Conservation (phyloP, 306 rosid genomes). For the Argentina anserina region DNA sequence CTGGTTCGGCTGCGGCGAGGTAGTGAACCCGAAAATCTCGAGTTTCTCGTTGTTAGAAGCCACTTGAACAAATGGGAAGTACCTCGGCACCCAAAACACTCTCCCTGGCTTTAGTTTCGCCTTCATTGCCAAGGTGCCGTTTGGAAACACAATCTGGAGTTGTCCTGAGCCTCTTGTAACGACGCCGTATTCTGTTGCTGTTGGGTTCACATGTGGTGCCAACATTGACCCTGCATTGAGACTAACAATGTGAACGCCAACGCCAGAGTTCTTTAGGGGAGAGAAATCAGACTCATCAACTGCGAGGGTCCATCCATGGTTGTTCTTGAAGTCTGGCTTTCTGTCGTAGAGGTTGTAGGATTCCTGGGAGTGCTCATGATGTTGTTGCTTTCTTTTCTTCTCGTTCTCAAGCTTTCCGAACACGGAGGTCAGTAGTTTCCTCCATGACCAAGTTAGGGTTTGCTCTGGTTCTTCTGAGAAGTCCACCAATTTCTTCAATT, state of each 20-base stretch:
- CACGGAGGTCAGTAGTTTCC: constrained; percentile 46
- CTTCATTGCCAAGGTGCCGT: constrained; percentile 67
- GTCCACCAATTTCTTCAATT: constrained; percentile 40
- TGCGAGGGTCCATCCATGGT: constrained; percentile 65
- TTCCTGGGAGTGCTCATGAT: constrained; percentile 13
- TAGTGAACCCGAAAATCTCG: background rate
- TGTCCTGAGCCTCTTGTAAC: constrained; percentile 62
- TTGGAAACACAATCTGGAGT: constrained; percentile 63
- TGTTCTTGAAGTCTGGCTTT: constrained; percentile 49
- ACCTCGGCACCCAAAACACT: constrained; percentile 68
- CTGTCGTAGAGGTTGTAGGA: constrained; percentile 56
- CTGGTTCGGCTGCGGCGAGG: constrained; percentile 7
- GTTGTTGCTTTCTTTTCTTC: background rate
- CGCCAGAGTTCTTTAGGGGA: constrained; percentile 48
- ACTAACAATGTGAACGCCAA: constrained; percentile 59
- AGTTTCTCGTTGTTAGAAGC: constrained; percentile 50
- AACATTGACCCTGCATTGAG: constrained; percentile 85
- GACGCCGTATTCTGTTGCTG: constrained; percentile 73
- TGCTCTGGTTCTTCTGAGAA: constrained; percentile 26
- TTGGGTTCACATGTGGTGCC: constrained; percentile 83
- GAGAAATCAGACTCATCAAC: constrained; percentile 46
- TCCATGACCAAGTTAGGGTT: constrained; percentile 51
- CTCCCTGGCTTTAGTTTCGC: constrained; percentile 53
- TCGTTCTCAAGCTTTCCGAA: constrained; percentile 7
- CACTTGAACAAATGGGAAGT: constrained; percentile 66